Base-by-base conservation (phyloP, 2,329 filamentous ascomycete species). In the Coniella vitis region DNA sequence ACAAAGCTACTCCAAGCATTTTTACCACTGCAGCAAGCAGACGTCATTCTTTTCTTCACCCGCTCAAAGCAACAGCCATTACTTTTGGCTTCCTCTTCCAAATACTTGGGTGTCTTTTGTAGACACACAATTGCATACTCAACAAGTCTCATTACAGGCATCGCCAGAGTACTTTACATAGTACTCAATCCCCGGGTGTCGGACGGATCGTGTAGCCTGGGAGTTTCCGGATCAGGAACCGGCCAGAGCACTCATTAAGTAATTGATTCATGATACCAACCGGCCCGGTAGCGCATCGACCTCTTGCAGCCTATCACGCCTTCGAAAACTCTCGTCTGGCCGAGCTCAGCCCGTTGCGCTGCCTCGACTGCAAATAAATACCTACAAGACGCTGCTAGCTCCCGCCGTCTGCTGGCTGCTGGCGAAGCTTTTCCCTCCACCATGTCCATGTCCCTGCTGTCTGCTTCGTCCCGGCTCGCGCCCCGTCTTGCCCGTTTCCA, bases 401-500 rank as follows among this genome's bases (percentile, higher is more conserved):
- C 29, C 37, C 45, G 42, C 45, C 5, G 9, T 16, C 21, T 37
- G 7, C 35, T 34, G 29, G 40, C 4, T 22, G 40, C 17, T 44
- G 14, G 35, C 19, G 43, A 38, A 22, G 58, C 56, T 47, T 46
- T 42, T 44, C 56, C 21, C 47, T 60, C 54, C 50, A 56, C 57
- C 9, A 47, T 63, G 25, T 47, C 53, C 58, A 8, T 50, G 25
- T 47, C 53, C 58, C 7, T 50, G 21, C 12, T 41, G 45, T 55
- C 54, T 44, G 52, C 56, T 40, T 56, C 25, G 25, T 29, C 59
- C 9, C 54, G 61, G 31, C 47, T 51, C 14, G 54, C 56, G 38
- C 48, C 53, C 12, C 54, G 58, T 41, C 40, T 49, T 9, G 61
- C 60, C 39, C 59, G 55, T 39, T 62, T 66, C 38, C 61, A 60